phyloP scores from a whole-genome alignment of 1,139 yeast species.

The Sugiyamaella sp. region DNA sequence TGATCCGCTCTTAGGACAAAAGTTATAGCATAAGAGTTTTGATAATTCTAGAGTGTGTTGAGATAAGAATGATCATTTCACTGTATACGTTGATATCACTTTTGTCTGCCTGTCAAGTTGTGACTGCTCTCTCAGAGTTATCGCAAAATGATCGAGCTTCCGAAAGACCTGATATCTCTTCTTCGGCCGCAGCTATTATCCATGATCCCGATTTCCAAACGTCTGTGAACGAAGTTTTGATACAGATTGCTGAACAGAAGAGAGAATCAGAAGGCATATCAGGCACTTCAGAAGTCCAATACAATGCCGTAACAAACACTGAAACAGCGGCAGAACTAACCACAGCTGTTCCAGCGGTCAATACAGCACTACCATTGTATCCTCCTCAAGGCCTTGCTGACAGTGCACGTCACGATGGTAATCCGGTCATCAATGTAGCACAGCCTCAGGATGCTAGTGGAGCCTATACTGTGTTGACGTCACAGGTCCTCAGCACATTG shows the following conservation, averaged over 20 bases:
- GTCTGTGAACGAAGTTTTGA: constrained; percentile 8
- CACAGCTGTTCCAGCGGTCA: not conserved
- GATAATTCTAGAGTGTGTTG: too few species aligned
- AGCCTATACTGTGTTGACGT: constrained; percentile 9
- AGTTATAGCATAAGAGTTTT: too few species aligned
- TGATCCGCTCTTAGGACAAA: too few species aligned
- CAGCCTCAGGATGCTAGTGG: constrained; percentile 3
- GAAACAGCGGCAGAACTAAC: not conserved
- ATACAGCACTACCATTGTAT: constrained; percentile 8
- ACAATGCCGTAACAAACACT: not conserved
- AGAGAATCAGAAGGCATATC: not conserved
- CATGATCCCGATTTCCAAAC: constrained; percentile 12
- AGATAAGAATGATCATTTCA: not conserved
- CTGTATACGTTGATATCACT: not conserved
- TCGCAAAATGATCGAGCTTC: not conserved
- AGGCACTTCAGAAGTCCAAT: not conserved
- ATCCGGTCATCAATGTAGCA: constrained; percentile 13
- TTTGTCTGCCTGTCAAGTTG: constrained; percentile 6
- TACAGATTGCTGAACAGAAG: constrained; percentile 1
- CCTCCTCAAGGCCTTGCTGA: constrained; percentile 13
- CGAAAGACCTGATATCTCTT: constrained; percentile 2
- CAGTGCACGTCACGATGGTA: constrained; percentile 7
- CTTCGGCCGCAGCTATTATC: constrained; percentile 10
- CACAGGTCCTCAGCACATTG: constrained; percentile 10
- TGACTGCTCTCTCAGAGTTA: not conserved